Evolutionary conservation across 371 early-diverging fungal species (phyloP).

Genomic region (Entomophthora muscae): DNA sequence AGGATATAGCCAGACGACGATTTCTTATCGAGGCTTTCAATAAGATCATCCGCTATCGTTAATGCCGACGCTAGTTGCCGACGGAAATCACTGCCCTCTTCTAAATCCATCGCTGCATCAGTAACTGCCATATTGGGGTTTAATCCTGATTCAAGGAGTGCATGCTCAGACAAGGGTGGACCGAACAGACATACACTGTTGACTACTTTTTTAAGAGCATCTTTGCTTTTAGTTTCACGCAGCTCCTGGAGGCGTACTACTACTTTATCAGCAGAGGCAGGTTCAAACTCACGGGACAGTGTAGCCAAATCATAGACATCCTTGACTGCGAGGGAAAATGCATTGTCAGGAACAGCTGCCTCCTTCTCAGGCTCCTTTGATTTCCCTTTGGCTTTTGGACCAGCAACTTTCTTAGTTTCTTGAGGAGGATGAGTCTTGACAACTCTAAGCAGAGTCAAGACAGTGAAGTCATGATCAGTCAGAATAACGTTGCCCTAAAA

Average conservation of each 20-base stretch:
- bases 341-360: neutral
- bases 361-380: neutral
- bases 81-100: conserved; percentile 17
- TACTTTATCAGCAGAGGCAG: conserved; percentile 28
- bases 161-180: conserved; percentile 78
- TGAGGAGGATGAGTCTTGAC: conserved; percentile 61
- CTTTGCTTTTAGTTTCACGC: conserved; percentile 18
- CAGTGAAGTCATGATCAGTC: conserved; percentile 73
- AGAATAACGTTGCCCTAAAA: conserved; percentile 82
- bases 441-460: conserved; percentile 65
- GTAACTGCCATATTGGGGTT: conserved; percentile 40
- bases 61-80: conserved; percentile 23
- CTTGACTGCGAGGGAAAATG: conserved; percentile 54
- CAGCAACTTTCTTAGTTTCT: conserved; percentile 1
- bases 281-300: conserved; percentile 33
- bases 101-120: conserved; percentile 18
- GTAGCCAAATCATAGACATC: conserved; percentile 42
- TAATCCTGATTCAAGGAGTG: conserved; percentile 45
- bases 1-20: conserved; percentile 39
- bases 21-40: conserved; percentile 23
- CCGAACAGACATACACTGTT: conserved; percentile 56
- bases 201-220: conserved; percentile 55
- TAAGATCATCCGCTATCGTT: conserved; percentile 31
- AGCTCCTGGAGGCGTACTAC: conserved; percentile 13
- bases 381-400: neutral